Evolutionary conservation across 306 rosid genomes (phyloP).

Genomic region (Prunus armeniaca): DNA sequence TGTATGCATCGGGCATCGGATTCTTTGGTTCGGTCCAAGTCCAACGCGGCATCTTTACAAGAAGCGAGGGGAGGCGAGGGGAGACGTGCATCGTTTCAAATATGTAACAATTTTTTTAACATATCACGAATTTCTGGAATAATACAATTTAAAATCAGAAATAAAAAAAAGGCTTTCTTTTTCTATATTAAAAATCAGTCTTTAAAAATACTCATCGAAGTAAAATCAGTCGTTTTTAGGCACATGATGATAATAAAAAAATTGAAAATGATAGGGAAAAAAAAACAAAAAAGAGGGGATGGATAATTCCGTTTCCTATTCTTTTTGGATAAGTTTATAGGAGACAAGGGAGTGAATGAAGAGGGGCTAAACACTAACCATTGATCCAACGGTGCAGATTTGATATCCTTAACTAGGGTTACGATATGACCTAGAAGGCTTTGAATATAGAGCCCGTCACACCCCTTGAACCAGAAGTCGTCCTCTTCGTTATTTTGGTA

Average conservation of each 20-base stretch:
- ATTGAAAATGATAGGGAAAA: background rate
- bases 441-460: background rate
- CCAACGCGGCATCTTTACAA: background rate
- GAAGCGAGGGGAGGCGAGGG: background rate
- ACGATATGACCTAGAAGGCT: background rate
- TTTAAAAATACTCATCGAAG: too few relatives aligned
- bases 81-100: background rate
- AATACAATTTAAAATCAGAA: background rate
- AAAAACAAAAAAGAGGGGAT: background rate
- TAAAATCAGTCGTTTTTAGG: too few relatives aligned
- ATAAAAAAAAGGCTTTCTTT: background rate
- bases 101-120: background rate
- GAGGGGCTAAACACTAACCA: background rate
- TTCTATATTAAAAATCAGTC: too few relatives aligned
- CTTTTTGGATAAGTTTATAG: background rate
- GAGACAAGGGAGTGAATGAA: background rate
- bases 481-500: background rate
- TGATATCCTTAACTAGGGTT: conserved; percentile 8
- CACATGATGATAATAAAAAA: too few relatives aligned
- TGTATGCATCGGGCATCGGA: conserved; percentile 1
- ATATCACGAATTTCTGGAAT: background rate
- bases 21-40: conserved; percentile 5
- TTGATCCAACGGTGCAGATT: background rate
- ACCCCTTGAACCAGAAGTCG: background rate
- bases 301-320: background rate